Base-by-base conservation (phyloP, 2,329 filamentous ascomycete species). In the Cladophialophora yegresii region DNA sequence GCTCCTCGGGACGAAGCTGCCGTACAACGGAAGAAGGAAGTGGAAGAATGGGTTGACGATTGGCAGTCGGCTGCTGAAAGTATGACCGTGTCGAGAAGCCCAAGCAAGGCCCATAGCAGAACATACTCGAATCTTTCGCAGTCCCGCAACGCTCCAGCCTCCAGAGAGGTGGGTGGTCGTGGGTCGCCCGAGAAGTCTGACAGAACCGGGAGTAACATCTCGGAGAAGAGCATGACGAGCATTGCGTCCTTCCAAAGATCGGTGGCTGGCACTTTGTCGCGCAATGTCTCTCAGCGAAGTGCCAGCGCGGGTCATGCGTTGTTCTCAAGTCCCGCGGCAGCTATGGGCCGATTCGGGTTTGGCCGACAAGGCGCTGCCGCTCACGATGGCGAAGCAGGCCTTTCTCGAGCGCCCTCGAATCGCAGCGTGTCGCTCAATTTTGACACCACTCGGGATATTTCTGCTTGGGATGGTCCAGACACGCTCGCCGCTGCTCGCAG, bases 131-230 rank as follows among this genome's bases (percentile, higher is more conserved):
- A 71, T 33, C 60, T 71, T 10, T 72, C 70, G 9, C 65, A 66
- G 28, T 66, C 65, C 30, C 60, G 68, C 6, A 64, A 69, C 9
- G 57, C 56, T 23, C 40, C 65, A 79, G 58, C 43, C 4, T 60
- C 45, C n/a, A 58, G 61, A 33, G 60, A 64, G 22, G 49, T 30
- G 10, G 61, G 63, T 7, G 64, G 69, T 47, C 66, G 68, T 23
- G 66, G 68, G 3, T 71, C 68, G 7, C 77, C 2, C 79, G 78
- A 54, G 79, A 81, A 72, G 60, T 82, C 84, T 43, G 79, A 79
- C 4, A 79, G 84, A 30, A 86, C 84, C 4, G 83, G 77, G 32
- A 86, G 84, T 70, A 85, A 83, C 70, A 72, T 86, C 2, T 86
- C 84, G 0, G 85, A 87, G 61, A 80, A 80, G 12, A 83, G 71